phyloP scores from a whole-genome alignment of 2,329 filamentous ascomycete species.

The Volutella citrinella region DNA sequence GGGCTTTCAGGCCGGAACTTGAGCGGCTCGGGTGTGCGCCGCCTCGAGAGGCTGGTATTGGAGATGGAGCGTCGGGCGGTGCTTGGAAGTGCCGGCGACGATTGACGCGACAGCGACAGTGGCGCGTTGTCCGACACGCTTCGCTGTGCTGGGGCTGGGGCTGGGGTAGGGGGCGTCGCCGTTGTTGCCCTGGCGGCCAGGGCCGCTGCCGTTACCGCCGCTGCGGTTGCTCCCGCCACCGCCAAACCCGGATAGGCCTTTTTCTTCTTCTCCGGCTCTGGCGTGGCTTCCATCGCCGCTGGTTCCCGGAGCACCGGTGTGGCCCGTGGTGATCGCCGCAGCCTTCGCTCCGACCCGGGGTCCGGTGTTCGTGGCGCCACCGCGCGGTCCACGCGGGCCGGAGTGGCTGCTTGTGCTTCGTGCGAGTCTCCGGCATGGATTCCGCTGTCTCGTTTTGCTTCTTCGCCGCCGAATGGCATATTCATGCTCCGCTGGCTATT shows the following conservation, averaged over 20 bases:
- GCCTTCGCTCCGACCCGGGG: constrained; percentile 22
- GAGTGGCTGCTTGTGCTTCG: constrained; percentile 29
- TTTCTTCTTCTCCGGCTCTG: constrained; percentile 44
- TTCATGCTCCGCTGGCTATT: constrained; percentile 35
- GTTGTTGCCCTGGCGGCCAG: constrained; percentile 14
- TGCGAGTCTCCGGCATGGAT: constrained; percentile 51
- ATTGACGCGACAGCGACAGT: constrained; percentile 15
- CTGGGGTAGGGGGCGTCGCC: constrained; percentile 7
- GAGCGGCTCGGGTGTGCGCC: constrained; percentile 52
- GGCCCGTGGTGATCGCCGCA: constrained; percentile 30
- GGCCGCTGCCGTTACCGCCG: constrained; percentile 11
- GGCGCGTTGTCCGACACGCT: constrained; percentile 38
- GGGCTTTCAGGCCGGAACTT: constrained; percentile 62
- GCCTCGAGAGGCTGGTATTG: constrained; percentile 51
- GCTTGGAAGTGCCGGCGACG: constrained; percentile 22
- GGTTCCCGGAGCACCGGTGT: constrained; percentile 42
- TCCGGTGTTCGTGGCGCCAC: no score
- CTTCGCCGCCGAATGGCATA: constrained; percentile 30
- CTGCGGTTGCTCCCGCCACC: constrained; percentile 17
- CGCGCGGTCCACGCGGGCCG: no score
- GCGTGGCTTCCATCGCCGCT: constrained; percentile 32
- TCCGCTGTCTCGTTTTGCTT: constrained; percentile 51
- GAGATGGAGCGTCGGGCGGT: constrained; percentile 44
- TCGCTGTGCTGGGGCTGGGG: constrained; percentile 12
- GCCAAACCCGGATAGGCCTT: constrained; percentile 23